phyloP scores from a whole-genome alignment of 2,329 filamentous ascomycete species.

The Xylariales sp. region DNA sequence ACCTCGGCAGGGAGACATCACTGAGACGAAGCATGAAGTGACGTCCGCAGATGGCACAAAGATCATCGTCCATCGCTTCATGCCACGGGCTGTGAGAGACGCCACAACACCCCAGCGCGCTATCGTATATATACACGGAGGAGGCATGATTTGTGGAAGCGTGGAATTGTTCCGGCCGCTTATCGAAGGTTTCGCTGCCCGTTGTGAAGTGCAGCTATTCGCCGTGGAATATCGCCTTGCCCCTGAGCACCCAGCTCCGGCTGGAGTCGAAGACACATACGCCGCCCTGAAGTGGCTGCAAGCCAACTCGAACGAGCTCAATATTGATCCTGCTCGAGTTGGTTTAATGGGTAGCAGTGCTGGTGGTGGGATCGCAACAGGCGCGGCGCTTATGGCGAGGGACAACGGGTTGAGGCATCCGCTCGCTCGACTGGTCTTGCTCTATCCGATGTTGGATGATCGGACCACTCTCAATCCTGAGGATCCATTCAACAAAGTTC shows the following conservation, averaged over 20 bases:
- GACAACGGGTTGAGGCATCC: conserved; percentile 14
- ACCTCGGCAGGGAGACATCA: not conserved
- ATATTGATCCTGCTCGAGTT: conserved; percentile 19
- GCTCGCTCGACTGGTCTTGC: conserved; percentile 4
- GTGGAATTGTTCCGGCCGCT: not conserved
- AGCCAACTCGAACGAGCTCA: conserved; percentile 23
- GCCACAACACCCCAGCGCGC: not conserved
- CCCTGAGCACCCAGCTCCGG: conserved; percentile 45
- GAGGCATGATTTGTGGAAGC: conserved; percentile 1
- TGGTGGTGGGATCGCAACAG: conserved; percentile 24
- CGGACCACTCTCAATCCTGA: not conserved
- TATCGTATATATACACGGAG: conserved; percentile 2
- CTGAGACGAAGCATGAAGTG: not conserved
- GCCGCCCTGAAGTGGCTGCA: conserved; percentile 37
- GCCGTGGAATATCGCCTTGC: conserved; percentile 49
- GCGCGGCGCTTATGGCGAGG: conserved; percentile 18
- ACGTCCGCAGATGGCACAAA: not conserved
- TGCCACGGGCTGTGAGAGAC: not conserved
- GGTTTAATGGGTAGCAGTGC: conserved; percentile 22
- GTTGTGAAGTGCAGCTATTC: conserved; percentile 18
- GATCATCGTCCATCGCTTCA: not conserved
- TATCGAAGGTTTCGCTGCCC: not conserved
- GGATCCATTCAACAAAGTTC: not conserved
- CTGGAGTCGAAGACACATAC: conserved; percentile 43
- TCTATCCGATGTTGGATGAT: conserved; percentile 6